Percentiles rank a stretch among this genome's conserved stretches.
Evolutionary conservation across 148 eudicot genomes (phyloP).

Genomic region (Diospyros kaki): DNA sequence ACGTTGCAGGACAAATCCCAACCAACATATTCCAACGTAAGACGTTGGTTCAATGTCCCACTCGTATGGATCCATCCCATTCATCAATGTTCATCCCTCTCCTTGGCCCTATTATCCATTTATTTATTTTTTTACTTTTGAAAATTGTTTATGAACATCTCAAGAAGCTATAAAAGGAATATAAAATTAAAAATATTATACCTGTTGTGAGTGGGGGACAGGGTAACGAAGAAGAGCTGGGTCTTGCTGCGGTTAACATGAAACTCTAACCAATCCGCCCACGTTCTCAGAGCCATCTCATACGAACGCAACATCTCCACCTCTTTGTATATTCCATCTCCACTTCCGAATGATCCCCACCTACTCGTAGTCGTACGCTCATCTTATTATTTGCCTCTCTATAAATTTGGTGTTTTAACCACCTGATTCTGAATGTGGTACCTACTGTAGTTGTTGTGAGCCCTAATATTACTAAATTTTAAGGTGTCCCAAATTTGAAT

Average conservation of each 20-base stretch:
- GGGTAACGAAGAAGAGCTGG: constrained; percentile 38
- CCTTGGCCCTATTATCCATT: not conserved
- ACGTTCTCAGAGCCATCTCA: constrained; percentile 10
- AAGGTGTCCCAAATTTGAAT: not conserved
- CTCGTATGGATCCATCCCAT: not conserved
- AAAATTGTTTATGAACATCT: no score
- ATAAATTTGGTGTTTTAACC: no score
- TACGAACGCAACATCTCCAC: constrained; percentile 13
- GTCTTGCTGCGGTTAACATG: constrained; percentile 43
- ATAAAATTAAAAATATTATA: not conserved
- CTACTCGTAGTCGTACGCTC: not conserved
- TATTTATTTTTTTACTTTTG: not conserved
- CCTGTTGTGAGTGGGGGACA: constrained; percentile 51
- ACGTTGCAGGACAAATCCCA: not conserved
- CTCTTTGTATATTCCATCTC: constrained; percentile 11
- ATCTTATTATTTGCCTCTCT: no score
- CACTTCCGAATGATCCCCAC: constrained; percentile 20
- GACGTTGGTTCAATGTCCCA: not conserved
- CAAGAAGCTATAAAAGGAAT: no score
- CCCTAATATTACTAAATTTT: no score
- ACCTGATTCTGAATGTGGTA: no score
- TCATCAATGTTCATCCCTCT: not conserved
- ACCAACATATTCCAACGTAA: not conserved
- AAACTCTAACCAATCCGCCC: constrained; percentile 47
- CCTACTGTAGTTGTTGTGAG: no score